A percentile compares a stretch with the other conserved stretches of the same genome.
These are phyloP conservation scores for Hirsutella thompsonii DNA, from an alignment of 2,329 filamentous ascomycete species.

Conservation along the genomic window DNA sequence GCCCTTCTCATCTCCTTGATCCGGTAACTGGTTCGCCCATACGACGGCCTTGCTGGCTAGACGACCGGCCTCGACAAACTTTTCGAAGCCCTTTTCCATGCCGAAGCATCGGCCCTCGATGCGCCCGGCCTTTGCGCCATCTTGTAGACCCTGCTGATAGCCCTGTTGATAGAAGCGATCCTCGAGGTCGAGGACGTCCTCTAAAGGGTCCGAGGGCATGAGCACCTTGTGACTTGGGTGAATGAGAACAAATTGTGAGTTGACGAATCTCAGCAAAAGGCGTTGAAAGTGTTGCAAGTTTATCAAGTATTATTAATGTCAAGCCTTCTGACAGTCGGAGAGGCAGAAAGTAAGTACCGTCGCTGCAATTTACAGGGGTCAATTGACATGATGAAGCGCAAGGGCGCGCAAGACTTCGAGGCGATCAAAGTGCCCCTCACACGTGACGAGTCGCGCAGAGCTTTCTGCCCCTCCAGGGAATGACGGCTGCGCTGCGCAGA, in stretches of 20 bases:
- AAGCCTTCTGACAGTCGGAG: no score
- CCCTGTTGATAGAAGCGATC: slow-evolving; percentile 71
- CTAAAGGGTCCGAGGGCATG: slow-evolving; percentile 33
- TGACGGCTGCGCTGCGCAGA: not conserved
- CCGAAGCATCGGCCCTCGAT: slow-evolving; percentile 86
- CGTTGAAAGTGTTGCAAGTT: no score
- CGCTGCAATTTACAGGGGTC: not conserved
- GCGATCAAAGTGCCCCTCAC: slow-evolving; percentile 3
- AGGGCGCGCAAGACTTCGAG: no score
- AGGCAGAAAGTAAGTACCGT: no score
- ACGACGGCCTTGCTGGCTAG: slow-evolving; percentile 67
- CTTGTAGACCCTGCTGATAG: slow-evolving; percentile 58
- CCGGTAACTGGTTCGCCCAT: slow-evolving; percentile 63
- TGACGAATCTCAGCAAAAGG: no score
- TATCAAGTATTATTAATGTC: no score
- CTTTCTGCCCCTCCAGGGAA: not conserved
- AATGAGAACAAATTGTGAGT: no score
- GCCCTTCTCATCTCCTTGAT: slow-evolving; percentile 8
- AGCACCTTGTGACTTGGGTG: not conserved
- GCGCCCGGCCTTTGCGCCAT: slow-evolving; percentile 66
- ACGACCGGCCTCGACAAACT: slow-evolving; percentile 69
- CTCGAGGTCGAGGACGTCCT: slow-evolving; percentile 46
- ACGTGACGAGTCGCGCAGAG: slow-evolving; percentile 1
- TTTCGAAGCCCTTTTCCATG: slow-evolving; percentile 86
- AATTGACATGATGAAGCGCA: not conserved